These are phyloP conservation scores for Xylaria sp. DNA, from an alignment of 2,329 filamentous ascomycete genomes.

Conservation along the genomic window DNA sequence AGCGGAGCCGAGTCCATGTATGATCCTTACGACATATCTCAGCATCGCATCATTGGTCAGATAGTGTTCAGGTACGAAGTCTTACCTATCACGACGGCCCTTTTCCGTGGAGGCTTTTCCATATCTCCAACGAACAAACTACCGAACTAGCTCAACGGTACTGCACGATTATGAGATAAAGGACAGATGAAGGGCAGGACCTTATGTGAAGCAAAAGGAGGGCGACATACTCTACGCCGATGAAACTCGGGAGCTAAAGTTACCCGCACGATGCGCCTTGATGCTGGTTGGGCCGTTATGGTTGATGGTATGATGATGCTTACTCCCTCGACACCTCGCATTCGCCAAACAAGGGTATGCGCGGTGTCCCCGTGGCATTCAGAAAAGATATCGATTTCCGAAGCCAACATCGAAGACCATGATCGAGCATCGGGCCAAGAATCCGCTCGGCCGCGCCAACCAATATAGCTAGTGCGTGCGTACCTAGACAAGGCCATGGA, in stretches of 20 bases:
- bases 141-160: background rate
- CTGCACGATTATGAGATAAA: too few relatives aligned
- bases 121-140: slow-evolving; percentile 26
- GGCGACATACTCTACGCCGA: background rate
- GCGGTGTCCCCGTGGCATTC: background rate
- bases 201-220: background rate
- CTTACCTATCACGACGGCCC: slow-evolving; percentile 65
- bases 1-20: slow-evolving; percentile 17
- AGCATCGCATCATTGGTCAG: background rate
- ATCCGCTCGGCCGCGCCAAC: slow-evolving; percentile 1
- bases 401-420: background rate
- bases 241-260: background rate
- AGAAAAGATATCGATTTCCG: slow-evolving; percentile 16
- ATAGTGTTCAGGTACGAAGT: background rate
- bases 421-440: slow-evolving; percentile 21
- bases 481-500: slow-evolving; percentile 9
- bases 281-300: background rate
- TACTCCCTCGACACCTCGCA: background rate
- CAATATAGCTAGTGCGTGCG: slow-evolving; percentile 8
- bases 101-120: slow-evolving; percentile 53
- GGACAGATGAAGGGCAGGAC: too few relatives aligned
- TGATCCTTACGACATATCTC: background rate
- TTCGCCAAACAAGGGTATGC: background rate
- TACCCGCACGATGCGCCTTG: background rate
- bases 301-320: background rate